Evolutionary conservation across 2,329 filamentous ascomycete species (phyloP), one percentile per base, ranked within the genome.

Genomic region (Botrytis cinerea): DNA sequence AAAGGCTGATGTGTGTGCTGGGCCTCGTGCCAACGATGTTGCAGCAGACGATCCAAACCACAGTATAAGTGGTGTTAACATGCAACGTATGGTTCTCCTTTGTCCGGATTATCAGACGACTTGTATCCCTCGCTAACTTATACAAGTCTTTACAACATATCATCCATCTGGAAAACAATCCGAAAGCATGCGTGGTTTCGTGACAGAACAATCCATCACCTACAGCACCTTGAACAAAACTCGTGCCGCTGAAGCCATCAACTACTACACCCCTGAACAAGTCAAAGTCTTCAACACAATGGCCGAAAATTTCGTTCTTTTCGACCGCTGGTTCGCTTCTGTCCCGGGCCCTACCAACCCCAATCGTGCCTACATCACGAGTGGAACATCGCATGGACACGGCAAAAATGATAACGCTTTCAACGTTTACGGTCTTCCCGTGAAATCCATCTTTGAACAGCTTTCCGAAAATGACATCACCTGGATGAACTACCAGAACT

Each of bases 401-500:
- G 83, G 82, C 7, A 73, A 61, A 6, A 84, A 84, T 64, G 82
- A 83, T 43, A 72, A 78, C 14, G 78, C 77, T 28, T 84, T 84
- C 73, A 70, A 77, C 8, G 76, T 77, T 3, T 82, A 82, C 10
- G 79, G 77, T 0, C 74, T 84, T 8, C 82, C 83, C 0, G 82
- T 84, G 72, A 80, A 76, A 14, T 83, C 82, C 6, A 80, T 84
- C 69, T 84, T 83, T 70, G 79, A 84, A 72, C 81, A 83, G 72
- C 76, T 86, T 40, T 82, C 80, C 0, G 83, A 84, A 71, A 79
- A 79, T 32, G 79, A 80, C 72, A 81, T 83, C 74, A 80, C 80
- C 60, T 86, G 85, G 85, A 82, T 81, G 72, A 86, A 86, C 78
- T 86, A 86, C 78, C 81, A 83, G 63, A 84, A 85, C 77, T 80